phyloP scores from a whole-genome alignment of 2,329 filamentous ascomycete species.

The Monilinia polystroma region DNA sequence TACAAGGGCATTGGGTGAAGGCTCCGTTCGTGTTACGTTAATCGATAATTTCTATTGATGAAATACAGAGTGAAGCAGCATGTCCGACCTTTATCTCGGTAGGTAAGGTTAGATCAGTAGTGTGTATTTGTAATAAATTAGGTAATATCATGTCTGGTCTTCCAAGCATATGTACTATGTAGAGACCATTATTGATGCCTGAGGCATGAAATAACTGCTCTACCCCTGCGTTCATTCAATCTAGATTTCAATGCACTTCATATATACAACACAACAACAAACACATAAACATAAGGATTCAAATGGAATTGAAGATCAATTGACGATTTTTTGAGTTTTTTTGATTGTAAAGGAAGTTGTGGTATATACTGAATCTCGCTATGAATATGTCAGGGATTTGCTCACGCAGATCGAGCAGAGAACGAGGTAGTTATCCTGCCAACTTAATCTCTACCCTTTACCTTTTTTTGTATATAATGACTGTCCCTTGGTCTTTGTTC shows the following conservation, averaged over 20 bases:
- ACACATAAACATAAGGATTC: not conserved
- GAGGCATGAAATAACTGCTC: not conserved
- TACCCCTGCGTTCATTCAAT: no score
- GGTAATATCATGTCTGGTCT: no score
- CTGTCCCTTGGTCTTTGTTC: not conserved
- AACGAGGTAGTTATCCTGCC: not conserved
- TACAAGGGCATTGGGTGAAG: conserved; percentile 6
- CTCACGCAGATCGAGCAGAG: not conserved
- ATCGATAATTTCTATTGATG: not conserved
- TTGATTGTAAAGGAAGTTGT: not conserved
- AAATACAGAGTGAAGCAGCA: conserved; percentile 1
- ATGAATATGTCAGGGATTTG: not conserved
- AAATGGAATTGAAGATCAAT: not conserved
- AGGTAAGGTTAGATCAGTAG: no score
- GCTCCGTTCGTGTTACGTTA: conserved; percentile 7
- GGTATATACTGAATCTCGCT: not conserved
- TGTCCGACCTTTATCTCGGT: no score
- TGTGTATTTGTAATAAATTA: no score
- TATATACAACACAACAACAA: not conserved
- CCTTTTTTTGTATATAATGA: not conserved
- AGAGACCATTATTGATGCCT: not conserved
- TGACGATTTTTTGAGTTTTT: not conserved
- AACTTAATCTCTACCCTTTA: not conserved
- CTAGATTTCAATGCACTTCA: not conserved
- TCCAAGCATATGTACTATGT: no score